Evolutionary conservation across 345 rosid species (phyloP).

Genomic region (Anacardium occidentale): DNA sequence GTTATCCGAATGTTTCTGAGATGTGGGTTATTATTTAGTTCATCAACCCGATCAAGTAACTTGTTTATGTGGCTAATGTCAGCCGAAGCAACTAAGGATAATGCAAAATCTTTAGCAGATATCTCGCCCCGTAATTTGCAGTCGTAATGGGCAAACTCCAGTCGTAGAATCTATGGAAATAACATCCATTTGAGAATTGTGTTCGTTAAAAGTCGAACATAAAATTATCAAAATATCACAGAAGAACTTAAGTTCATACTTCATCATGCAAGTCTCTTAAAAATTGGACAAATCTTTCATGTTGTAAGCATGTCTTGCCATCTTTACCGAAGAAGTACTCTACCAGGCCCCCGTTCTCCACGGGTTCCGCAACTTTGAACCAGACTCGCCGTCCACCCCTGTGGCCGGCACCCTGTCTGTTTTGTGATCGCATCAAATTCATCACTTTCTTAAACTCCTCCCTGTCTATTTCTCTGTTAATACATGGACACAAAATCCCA

Average conservation of each 20-base stretch:
- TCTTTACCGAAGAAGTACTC: slow-evolving; percentile 68
- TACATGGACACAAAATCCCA: too few relatives aligned
- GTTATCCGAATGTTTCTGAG: slow-evolving; percentile 43
- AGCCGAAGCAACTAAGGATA: slow-evolving; percentile 66
- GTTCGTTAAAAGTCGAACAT: too few relatives aligned
- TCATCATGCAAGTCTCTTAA: slow-evolving; percentile 54
- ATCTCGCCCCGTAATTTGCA: slow-evolving; percentile 40
- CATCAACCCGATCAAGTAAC: slow-evolving; percentile 55
- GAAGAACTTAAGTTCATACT: slow-evolving; percentile 25
- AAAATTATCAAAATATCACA: neutral
- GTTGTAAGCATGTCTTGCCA: slow-evolving; percentile 47
- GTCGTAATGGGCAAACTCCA: slow-evolving; percentile 71
- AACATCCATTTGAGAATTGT: too few relatives aligned
- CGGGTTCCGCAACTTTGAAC: slow-evolving; percentile 34
- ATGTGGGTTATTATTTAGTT: slow-evolving; percentile 30
- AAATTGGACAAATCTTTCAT: slow-evolving; percentile 55
- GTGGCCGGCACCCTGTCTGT: slow-evolving; percentile 47
- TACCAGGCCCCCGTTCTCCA: slow-evolving; percentile 54
- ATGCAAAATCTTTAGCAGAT: slow-evolving; percentile 64
- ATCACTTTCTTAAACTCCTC: slow-evolving; percentile 69
- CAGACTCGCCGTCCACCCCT: slow-evolving; percentile 41
- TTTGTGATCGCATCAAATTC: slow-evolving; percentile 56
- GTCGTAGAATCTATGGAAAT: slow-evolving; percentile 40
- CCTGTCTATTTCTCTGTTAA: slow-evolving; percentile 53
- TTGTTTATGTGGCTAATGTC: slow-evolving; percentile 48